These are phyloP conservation scores for Rhodotorula sp. DNA, from an alignment of 1,284 basidiomycete genomes.

Conservation along the genomic window DNA sequence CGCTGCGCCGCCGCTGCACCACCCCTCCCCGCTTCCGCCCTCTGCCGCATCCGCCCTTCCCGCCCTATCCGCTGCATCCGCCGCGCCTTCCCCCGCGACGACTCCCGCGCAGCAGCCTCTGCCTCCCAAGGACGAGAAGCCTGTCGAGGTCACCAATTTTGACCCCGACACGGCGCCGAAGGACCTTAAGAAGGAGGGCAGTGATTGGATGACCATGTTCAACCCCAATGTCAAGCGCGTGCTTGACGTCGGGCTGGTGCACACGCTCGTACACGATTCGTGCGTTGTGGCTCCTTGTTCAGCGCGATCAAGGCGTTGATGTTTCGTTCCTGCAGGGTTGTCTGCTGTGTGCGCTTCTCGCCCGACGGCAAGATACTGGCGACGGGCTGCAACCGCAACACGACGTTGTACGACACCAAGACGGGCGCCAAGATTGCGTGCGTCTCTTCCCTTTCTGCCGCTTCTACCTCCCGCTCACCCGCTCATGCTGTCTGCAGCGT, in stretches of 20 bases:
- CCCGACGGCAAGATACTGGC: constrained; percentile 84
- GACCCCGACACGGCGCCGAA: constrained; percentile 58
- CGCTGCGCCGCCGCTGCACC: constrained; percentile 14
- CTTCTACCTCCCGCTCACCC: neutral
- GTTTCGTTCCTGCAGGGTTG: constrained; percentile 61
- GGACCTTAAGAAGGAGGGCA: constrained; percentile 72
- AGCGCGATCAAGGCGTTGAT: too few relatives aligned
- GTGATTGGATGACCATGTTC: constrained; percentile 94
- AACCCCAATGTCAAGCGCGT: constrained; percentile 79
- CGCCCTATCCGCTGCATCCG: constrained; percentile 7
- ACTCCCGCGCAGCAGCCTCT: constrained; percentile 1
- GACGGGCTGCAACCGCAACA: constrained; percentile 86
- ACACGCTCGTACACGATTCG: constrained; percentile 92
- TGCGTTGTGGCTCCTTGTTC: constrained; percentile 51
- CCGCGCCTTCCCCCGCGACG: constrained; percentile 1
- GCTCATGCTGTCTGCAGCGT: constrained; percentile 57
- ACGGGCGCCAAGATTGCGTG: constrained; percentile 78
- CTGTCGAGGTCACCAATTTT: constrained; percentile 48
- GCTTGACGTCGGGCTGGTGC: constrained; percentile 83
- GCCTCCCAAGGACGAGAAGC: constrained; percentile 23
- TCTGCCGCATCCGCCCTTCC: constrained; percentile 1
- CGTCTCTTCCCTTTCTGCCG: constrained; percentile 32
- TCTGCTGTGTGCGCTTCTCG: constrained; percentile 89
- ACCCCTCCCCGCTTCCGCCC: constrained; percentile 30
- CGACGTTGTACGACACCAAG: constrained; percentile 86